A percentile compares a stretch with the other conserved stretches of the same genome.
phyloP scores from a whole-genome alignment of 768 basidiomycete species.

The Boletus rufocinnamomeus region DNA sequence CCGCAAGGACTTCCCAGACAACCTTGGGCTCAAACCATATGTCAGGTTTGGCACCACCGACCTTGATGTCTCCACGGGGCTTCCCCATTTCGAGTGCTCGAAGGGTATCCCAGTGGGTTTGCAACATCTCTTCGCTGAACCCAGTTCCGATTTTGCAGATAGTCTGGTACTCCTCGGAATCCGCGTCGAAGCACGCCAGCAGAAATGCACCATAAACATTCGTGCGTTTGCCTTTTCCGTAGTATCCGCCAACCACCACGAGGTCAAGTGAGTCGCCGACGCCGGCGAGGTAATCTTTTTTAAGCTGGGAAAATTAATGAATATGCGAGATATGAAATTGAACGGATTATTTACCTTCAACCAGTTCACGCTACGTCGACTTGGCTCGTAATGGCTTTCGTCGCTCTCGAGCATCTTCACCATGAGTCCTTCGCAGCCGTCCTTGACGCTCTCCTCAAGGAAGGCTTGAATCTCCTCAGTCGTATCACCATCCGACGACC shows the following conservation, averaged over 20 bases:
- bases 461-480: constrained; percentile 94
- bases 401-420: constrained; percentile 97
- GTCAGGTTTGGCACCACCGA: constrained; percentile 94
- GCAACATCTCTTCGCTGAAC: constrained; percentile 89
- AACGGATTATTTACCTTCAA: constrained; percentile 67
- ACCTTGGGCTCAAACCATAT: constrained; percentile 97
- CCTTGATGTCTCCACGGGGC: constrained; percentile 79
- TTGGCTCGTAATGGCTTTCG: constrained; percentile 93
- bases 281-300: constrained; percentile 97
- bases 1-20: constrained; percentile 98
- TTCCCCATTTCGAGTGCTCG: constrained; percentile 74
- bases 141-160: constrained; percentile 99
- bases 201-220: constrained; percentile 98
- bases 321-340: background rate
- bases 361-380: constrained; percentile 95
- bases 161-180: constrained; percentile 92
- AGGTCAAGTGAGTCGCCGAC: constrained; percentile 97
- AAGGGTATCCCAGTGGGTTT: constrained; percentile 76
- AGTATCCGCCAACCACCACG: constrained; percentile 96
- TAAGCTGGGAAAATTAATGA: constrained; percentile 59
- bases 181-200: constrained; percentile 94
- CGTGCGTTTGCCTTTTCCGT: constrained; percentile 97
- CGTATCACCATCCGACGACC: constrained; percentile 83
- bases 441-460: constrained; percentile 95
- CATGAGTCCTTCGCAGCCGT: constrained; percentile 99